Conservation (phyloP, 2,329 filamentous ascomycete genomes). For the Colletotrichum lupini region DNA sequence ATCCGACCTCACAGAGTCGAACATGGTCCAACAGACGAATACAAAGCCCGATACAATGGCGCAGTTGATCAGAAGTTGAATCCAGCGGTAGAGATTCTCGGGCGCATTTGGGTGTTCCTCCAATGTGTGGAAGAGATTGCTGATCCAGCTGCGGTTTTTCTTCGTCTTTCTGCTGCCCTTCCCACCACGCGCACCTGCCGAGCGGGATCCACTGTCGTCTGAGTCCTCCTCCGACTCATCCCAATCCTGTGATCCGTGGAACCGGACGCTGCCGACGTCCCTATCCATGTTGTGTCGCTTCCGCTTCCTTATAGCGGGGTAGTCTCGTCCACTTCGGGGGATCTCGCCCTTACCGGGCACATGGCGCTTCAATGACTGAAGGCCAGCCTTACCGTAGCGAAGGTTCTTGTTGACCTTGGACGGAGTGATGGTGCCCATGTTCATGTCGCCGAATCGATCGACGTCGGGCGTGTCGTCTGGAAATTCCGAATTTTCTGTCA, state of each 20-base stretch:
- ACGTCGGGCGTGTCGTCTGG: constrained; percentile 65
- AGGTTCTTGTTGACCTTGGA: constrained; percentile 57
- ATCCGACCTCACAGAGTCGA: constrained; percentile 78
- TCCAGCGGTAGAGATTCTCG: constrained; percentile 68
- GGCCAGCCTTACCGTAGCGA: constrained; percentile 54
- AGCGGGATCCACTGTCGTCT: constrained; percentile 53
- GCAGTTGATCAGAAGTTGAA: constrained; percentile 72
- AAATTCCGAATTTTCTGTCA: constrained; percentile 67
- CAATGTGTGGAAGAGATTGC: constrained; percentile 59
- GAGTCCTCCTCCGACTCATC: constrained; percentile 62
- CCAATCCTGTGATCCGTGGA: constrained; percentile 53
- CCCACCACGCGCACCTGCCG: constrained; percentile 18
- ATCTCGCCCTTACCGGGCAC: constrained; percentile 74
- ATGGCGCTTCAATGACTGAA: constrained; percentile 53
- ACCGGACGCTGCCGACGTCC: constrained; percentile 63
- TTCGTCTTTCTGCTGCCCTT: constrained; percentile 35
- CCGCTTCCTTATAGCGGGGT: constrained; percentile 60
- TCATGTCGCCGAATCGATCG: constrained; percentile 56
- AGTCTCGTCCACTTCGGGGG: constrained; percentile 55
- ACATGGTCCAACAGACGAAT: constrained; percentile 74
- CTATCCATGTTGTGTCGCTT: constrained; percentile 63
- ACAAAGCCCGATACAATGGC: constrained; percentile 65
- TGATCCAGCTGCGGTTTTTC: constrained; percentile 49
- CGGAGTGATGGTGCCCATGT: constrained; percentile 59
- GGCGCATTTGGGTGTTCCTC: constrained; percentile 69